These are phyloP conservation scores for Meira miltonrushii DNA, from an alignment of 1,284 basidiomycete species.

Conservation along the genomic window DNA sequence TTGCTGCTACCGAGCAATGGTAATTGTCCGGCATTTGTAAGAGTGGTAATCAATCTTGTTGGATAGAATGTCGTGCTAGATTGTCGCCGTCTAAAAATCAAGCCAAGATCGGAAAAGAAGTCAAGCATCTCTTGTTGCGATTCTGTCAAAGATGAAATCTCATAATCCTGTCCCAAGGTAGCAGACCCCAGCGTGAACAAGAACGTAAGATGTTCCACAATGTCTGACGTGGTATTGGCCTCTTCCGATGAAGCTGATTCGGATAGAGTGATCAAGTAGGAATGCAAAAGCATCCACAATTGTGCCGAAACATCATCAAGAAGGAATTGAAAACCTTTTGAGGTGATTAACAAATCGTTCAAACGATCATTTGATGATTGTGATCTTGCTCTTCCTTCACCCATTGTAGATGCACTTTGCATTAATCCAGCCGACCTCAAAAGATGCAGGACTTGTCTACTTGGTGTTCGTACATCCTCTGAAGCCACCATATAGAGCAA, in stretches of 20 bases:
- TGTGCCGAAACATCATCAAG: constrained; percentile 94
- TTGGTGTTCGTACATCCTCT: constrained; percentile 66
- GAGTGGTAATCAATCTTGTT: constrained; percentile 88
- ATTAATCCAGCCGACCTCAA: constrained; percentile 82
- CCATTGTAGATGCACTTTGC: constrained; percentile 46
- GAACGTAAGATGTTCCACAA: constrained; percentile 88
- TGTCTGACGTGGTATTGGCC: constrained; percentile 60
- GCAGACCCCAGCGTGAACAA: constrained; percentile 61
- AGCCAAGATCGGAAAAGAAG: constrained; percentile 88
- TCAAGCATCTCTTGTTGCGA: constrained; percentile 81
- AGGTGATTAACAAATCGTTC: constrained; percentile 67
- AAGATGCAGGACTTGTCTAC: constrained; percentile 75
- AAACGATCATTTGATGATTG: constrained; percentile 1
- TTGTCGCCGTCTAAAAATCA: constrained; percentile 66
- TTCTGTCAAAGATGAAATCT: constrained; percentile 70
- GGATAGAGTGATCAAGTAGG: constrained; percentile 59
- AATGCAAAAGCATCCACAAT: constrained; percentile 90
- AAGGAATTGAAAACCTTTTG: constrained; percentile 92
- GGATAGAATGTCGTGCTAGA: constrained; percentile 69
- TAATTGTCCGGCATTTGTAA: constrained; percentile 66
- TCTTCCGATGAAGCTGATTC: constrained; percentile 13
- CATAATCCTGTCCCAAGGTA: constrained; percentile 60
- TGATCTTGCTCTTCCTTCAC: background rate
- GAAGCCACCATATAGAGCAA: constrained; percentile 98
- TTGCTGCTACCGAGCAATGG: constrained; percentile 21